Evolutionary conservation across 345 rosid genomes (phyloP), one percentile per base, ranked within the genome.

Genomic region (Arabidopsis suecica): DNA sequence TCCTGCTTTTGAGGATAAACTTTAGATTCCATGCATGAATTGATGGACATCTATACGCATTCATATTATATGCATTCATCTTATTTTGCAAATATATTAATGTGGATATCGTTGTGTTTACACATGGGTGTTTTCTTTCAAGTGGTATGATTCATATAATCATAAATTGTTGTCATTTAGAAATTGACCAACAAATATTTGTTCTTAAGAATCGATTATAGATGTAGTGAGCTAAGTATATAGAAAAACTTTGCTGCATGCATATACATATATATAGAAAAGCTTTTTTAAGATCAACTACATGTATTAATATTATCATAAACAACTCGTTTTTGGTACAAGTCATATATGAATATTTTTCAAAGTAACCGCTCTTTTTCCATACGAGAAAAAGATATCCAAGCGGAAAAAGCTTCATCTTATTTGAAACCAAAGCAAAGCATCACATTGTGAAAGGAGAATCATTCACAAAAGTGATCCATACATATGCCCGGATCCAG

Each of bases 1-100:
- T 79, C 87, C 84, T 85, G 82, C 87, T 87, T 87, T 85, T 79
- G 82, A 83, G 86, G 87, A 72, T 78, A n/a, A 62, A 72, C 78
- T 81, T 79, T 82, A 77, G 85, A 87, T 87, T 82, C 85, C 88
- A 79, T 67, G 42, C 74, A 78, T 67, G 67, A 57, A 63, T 62
- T 77, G 40, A 58, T 71, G 40, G 45, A 48, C 41, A 57, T 69
- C 20, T 71, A 63, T 30, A 53, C 25, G 16, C 34, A 38, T 67
- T 34, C 20, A 57, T 60, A 16, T 69, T 38, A 53, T 49, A 40
- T 61, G 49, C 55, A 34, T 44, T 61, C 55, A 47, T 49, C 32
- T 37, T 11, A 18, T 56, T 56, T 64, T 36, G 12, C 23, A 57
- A 13, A 59, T 57, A 60, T 61, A 65, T 20, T 20, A 38, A 38